phyloP scores from a whole-genome alignment of 2,329 filamentous ascomycete genomes.

The Ambrosiella beaveri region DNA sequence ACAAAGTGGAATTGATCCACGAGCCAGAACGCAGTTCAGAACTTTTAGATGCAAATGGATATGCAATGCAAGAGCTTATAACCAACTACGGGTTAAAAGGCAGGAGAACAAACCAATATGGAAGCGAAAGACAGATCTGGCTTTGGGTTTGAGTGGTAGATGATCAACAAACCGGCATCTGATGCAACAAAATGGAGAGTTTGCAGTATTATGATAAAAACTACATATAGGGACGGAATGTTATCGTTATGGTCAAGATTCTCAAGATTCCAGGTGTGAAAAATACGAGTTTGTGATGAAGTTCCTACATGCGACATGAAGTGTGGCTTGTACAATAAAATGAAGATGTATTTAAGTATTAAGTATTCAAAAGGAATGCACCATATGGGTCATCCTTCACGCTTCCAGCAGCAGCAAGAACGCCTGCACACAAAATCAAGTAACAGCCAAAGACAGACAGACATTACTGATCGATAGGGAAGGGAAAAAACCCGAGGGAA shows the following conservation, averaged over 20 bases:
- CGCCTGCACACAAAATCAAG: background rate
- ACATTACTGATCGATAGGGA: background rate
- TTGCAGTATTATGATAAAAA: background rate
- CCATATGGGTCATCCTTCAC: background rate
- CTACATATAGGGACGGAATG: background rate
- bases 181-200: background rate
- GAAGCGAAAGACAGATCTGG: background rate
- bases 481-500: background rate
- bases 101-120: background rate
- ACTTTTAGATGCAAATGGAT: background rate
- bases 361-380: background rate
- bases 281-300: background rate
- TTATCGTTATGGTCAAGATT: background rate
- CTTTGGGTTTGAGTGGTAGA: too few relatives aligned
- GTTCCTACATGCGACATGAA: background rate
- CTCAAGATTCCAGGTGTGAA: background rate
- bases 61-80: constrained; percentile 2
- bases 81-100: background rate
- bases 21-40: background rate
- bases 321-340: background rate
- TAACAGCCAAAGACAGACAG: background rate
- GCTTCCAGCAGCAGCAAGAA: background rate
- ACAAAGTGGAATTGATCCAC: background rate
- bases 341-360: too few relatives aligned
- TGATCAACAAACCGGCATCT: background rate